Percentiles rank a stretch among this genome's conserved stretches.
phyloP scores from a whole-genome alignment of 495 filamentous ascomycete species.

The Haplographium delicatum region DNA sequence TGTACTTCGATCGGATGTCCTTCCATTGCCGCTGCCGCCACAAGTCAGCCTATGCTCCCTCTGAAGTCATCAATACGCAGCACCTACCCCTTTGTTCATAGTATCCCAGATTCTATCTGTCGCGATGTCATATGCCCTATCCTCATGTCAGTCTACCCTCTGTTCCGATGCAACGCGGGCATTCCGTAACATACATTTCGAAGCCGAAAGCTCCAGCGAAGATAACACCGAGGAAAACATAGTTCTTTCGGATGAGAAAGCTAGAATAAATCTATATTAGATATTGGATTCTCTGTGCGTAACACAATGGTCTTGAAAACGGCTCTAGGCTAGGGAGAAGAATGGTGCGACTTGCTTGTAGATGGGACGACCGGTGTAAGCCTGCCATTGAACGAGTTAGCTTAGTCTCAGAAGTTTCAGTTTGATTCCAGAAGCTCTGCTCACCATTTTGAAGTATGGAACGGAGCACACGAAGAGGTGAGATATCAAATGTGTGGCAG shows the following conservation, averaged over 20 bases:
- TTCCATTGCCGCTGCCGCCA: constrained; percentile 92
- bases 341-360: constrained; percentile 71
- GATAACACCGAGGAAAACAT: constrained; percentile 75
- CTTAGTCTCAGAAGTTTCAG: not conserved
- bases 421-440: not conserved
- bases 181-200: constrained; percentile 90
- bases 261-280: constrained; percentile 47
- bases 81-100: constrained; percentile 82
- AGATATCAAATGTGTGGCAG: constrained; percentile 6
- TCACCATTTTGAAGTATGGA: constrained; percentile 23
- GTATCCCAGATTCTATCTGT: constrained; percentile 84
- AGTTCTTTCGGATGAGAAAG: constrained; percentile 77
- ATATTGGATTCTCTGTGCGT: constrained; percentile 18
- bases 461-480: not conserved
- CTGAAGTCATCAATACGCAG: not conserved
- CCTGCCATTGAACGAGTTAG: constrained; percentile 23
- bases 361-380: constrained; percentile 38
- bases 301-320: no score
- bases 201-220: constrained; percentile 86
- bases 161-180: no score
- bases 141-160: constrained; percentile 2
- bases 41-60: constrained; percentile 12
- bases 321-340: no score
- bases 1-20: constrained; percentile 88
- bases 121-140: constrained; percentile 68